A percentile compares a stretch with the other conserved stretches of the same genome.
Evolutionary conservation across 139 green algal genomes (phyloP).

Genomic region (Gonium pectorale): DNA sequence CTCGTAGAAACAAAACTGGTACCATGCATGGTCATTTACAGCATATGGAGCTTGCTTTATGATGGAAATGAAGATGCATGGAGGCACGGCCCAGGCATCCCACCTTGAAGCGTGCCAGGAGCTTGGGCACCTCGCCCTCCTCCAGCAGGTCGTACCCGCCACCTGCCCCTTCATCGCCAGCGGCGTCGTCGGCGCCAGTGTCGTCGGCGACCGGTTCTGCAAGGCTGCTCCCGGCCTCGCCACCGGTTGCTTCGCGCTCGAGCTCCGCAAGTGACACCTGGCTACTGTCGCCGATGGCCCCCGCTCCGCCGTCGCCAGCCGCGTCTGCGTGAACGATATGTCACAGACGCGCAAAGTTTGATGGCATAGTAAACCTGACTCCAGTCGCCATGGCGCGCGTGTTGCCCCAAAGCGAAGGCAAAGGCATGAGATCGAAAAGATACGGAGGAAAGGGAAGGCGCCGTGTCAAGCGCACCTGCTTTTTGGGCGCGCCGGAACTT

Average conservation of each 20-base stretch:
- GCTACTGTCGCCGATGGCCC: background rate
- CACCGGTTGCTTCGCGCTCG: background rate
- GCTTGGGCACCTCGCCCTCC: conserved; percentile 59
- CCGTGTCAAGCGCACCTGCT: conserved; percentile 13
- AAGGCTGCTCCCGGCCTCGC: background rate
- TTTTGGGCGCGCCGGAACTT: conserved; percentile 43
- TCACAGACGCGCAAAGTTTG: too few relatives aligned
- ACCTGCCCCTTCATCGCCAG: background rate
- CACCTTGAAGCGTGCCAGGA: conserved; percentile 69
- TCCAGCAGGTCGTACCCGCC: conserved; percentile 33
- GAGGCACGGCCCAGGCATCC: too few relatives aligned
- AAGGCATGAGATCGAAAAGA: too few relatives aligned
- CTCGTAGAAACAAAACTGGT: too few relatives aligned
- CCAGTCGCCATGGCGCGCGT: too few relatives aligned
- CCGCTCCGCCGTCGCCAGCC: background rate
- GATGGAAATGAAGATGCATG: too few relatives aligned
- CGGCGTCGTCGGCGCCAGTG: background rate
- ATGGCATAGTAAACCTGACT: too few relatives aligned
- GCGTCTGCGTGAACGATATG: background rate
- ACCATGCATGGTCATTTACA: too few relatives aligned
- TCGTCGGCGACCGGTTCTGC: background rate
- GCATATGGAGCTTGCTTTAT: too few relatives aligned
- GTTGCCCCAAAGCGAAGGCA: too few relatives aligned
- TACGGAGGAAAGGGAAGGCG: too few relatives aligned
- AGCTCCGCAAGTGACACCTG: conserved; percentile 20